These are phyloP conservation scores for Chlorella sp. DNA, from an alignment of 139 green algal species.

Conservation along the genomic window DNA sequence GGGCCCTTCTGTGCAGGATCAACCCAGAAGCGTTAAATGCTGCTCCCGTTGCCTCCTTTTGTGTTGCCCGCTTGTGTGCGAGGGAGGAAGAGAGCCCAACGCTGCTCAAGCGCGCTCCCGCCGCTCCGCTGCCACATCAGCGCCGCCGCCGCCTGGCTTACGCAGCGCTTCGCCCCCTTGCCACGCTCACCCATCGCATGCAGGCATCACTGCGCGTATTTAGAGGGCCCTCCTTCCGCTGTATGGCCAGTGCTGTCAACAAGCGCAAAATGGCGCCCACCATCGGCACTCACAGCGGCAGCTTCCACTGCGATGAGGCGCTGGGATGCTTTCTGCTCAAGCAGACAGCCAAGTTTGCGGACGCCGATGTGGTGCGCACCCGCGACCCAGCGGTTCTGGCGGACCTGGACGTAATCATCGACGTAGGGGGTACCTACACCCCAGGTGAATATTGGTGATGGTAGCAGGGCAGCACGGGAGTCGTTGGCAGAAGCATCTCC, in stretches of 20 bases:
- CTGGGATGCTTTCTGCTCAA: slow-evolving; percentile 92
- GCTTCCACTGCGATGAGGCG: slow-evolving; percentile 98
- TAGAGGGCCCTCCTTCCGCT: neutral
- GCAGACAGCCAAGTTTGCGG: slow-evolving; percentile 65
- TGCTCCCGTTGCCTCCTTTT: neutral
- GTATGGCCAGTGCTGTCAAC: slow-evolving; percentile 3
- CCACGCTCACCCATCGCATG: neutral
- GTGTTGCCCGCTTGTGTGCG: neutral
- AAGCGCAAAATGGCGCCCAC: neutral
- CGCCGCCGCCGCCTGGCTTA: neutral
- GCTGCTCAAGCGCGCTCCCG: neutral
- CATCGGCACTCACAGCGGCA: slow-evolving; percentile 84
- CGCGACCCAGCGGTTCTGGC: slow-evolving; percentile 84
- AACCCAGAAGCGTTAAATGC: neutral
- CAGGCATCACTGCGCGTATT: neutral
- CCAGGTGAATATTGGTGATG: slow-evolving; percentile 24
- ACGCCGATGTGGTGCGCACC: slow-evolving; percentile 73
- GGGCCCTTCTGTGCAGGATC: neutral
- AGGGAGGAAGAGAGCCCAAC: neutral
- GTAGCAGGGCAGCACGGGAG: neutral
- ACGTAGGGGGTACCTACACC: slow-evolving; percentile 93
- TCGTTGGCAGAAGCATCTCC: neutral
- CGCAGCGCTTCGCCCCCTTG: neutral
- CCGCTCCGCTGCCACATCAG: neutral
- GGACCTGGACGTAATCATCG: slow-evolving; percentile 88